phyloP scores from a whole-genome alignment of 2,329 filamentous ascomycete genomes.

The Colletotrichum filicis region DNA sequence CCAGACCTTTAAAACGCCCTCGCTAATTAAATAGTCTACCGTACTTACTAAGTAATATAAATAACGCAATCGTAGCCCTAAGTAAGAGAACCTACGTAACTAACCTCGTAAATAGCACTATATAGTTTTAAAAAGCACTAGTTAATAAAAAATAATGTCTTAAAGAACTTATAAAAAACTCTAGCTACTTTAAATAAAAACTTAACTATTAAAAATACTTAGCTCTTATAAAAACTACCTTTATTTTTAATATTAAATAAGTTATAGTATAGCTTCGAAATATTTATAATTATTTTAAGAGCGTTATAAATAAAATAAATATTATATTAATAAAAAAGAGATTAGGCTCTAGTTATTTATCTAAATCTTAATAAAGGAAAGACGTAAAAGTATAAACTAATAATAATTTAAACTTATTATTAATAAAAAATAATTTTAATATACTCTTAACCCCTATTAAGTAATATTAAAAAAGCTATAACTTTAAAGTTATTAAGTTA shows the following conservation, averaged over 20 bases:
- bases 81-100: too few relatives aligned
- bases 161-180: constrained; percentile 41
- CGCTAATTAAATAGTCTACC: too few relatives aligned
- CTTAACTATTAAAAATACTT: background rate
- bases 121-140: background rate
- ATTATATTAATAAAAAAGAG: background rate
- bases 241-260: background rate
- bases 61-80: accelerated
- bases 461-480: background rate
- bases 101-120: too few relatives aligned
- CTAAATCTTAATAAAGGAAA: background rate
- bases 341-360: background rate
- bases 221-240: background rate
- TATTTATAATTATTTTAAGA: background rate
- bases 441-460: background rate
- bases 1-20: too few relatives aligned
- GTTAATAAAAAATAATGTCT: constrained; percentile 56
- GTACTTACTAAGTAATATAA: too few relatives aligned
- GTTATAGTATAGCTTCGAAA: background rate
- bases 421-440: background rate
- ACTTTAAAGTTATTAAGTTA: background rate
- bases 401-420: background rate
- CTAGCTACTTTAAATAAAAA: background rate
- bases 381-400: background rate
- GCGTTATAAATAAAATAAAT: background rate